Evolutionary conservation across 345 rosid genomes (phyloP).

Genomic region (Passiflora organensis): DNA sequence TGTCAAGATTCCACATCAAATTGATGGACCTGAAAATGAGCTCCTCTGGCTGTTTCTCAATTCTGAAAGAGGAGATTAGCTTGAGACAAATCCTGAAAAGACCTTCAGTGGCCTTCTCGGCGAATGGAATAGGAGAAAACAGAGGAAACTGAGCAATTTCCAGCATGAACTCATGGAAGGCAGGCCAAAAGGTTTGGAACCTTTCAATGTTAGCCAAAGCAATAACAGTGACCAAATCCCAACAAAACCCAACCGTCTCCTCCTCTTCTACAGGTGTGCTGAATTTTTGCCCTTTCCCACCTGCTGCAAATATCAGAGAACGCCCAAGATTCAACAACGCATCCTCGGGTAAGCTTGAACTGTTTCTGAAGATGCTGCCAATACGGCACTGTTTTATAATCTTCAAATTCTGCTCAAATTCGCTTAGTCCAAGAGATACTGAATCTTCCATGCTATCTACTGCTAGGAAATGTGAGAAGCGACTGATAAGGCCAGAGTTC

Average conservation of each 20-base stretch:
- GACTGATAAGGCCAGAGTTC: conserved; percentile 38
- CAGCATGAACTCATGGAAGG: conserved; percentile 58
- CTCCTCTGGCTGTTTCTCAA: conserved; percentile 57
- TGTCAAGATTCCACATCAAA: conserved; percentile 86
- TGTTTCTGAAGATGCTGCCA: conserved; percentile 62
- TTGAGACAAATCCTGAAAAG: conserved; percentile 62
- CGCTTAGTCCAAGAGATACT: conserved; percentile 69
- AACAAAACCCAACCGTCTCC: conserved; percentile 75
- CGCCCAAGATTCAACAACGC: conserved; percentile 66
- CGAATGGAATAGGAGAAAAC: conserved; percentile 78
- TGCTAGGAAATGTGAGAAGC: conserved; percentile 69
- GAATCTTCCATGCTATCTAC: conserved; percentile 78
- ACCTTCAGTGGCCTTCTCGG: conserved; percentile 59
- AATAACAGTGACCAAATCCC: conserved; percentile 62
- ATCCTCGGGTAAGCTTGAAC: conserved; percentile 45
- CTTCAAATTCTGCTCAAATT: conserved; percentile 81
- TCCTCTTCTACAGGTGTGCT: conserved; percentile 86
- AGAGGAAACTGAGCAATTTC: conserved; percentile 67
- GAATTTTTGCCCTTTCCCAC: conserved; percentile 90
- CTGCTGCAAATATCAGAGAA: conserved; percentile 79
- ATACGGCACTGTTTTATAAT: conserved; percentile 76
- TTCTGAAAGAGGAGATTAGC: conserved; percentile 43
- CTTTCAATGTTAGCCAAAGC: conserved; percentile 48
- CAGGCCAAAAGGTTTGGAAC: conserved; percentile 61
- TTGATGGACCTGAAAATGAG: conserved; percentile 68